phyloP scores from a whole-genome alignment of 495 filamentous ascomycete genomes.

The Tetracladium setigerum region DNA sequence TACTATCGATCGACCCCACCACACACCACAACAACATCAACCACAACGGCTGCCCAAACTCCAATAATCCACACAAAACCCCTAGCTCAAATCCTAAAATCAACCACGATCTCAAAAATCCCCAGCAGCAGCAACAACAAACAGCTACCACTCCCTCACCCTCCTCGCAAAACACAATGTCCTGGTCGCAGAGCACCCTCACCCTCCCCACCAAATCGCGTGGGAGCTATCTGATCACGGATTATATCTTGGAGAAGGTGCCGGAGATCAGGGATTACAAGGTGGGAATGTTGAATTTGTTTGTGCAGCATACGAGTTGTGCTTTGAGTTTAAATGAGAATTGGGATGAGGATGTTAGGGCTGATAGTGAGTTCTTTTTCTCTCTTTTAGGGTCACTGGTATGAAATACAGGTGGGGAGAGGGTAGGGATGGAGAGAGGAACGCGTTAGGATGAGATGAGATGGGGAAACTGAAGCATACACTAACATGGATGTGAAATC shows the following conservation, averaged over 20 bases:
- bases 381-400: not conserved
- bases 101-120: no score
- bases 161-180: conserved; percentile 36
- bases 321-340: conserved; percentile 90
- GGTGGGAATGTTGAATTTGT: conserved; percentile 79
- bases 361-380: conserved; percentile 3
- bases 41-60: not conserved
- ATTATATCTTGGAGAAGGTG: conserved; percentile 54
- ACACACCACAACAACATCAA: conserved; percentile 14
- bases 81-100: no score
- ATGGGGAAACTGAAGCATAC: conserved; percentile 34
- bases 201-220: conserved; percentile 64
- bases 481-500: conserved; percentile 28
- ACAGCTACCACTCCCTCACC: conserved; percentile 5
- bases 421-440: conserved; percentile 27
- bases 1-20: conserved; percentile 25
- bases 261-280: conserved; percentile 76
- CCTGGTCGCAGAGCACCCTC: conserved; percentile 75
- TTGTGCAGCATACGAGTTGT: conserved; percentile 86
- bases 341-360: conserved; percentile 66
- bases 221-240: conserved; percentile 86
- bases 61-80: no score
- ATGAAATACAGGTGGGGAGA: not conserved
- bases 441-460: conserved; percentile 23
- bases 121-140: no score